Evolutionary conservation across 1,284 basidiomycete species (phyloP).

Genomic region (Neotropicomus parvogracilis): DNA sequence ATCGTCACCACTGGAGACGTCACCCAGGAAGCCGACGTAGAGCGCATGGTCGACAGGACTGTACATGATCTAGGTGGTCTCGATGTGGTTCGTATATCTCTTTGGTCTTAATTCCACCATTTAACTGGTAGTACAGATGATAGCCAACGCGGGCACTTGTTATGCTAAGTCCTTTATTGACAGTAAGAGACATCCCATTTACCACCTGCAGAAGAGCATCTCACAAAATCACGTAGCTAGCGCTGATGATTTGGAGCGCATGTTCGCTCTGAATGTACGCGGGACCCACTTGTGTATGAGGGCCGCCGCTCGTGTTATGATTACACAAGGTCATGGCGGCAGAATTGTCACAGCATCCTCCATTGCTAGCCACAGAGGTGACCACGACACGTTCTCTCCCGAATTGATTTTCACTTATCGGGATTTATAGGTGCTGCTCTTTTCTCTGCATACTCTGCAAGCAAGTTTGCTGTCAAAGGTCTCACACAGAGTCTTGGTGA

Average conservation of each 20-base stretch:
- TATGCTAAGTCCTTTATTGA: conserved; percentile 5
- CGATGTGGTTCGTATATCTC: conserved; percentile 1
- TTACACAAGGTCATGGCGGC: conserved; percentile 3
- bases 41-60: conserved; percentile 4
- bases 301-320: conserved; percentile 5
- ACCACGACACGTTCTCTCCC: background rate
- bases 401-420: too few species aligned
- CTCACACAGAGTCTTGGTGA: conserved; percentile 9
- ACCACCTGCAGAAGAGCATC: background rate
- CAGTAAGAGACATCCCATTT: background rate
- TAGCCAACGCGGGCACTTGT: conserved; percentile 7
- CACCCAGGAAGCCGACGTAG: conserved; percentile 3
- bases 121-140: background rate
- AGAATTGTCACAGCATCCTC: conserved; percentile 9
- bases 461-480: conserved; percentile 9
- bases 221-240: background rate
- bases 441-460: conserved; percentile 9
- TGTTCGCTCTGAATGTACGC: conserved; percentile 5
- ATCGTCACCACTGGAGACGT: conserved; percentile 3
- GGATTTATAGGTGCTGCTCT: background rate
- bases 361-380: conserved; percentile 6
- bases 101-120: background rate
- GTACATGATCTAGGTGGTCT: background rate
- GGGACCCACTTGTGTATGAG: conserved; percentile 6
- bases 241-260: conserved; percentile 1